Evolutionary conservation across 257 asterid species (phyloP), one percentile per base, ranked within the genome.

Genomic region (Gentiana straminea): DNA sequence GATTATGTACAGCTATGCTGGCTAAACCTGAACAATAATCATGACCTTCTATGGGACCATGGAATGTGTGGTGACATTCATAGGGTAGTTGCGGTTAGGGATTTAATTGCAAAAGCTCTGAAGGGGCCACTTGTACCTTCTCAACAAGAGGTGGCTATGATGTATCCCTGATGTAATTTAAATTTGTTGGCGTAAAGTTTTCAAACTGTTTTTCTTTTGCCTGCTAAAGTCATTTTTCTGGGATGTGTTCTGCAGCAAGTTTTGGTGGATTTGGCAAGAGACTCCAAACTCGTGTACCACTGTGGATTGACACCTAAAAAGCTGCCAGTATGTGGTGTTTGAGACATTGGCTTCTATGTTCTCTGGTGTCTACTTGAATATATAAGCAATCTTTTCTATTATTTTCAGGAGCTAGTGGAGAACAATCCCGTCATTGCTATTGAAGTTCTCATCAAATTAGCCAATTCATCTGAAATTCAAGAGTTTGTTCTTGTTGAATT

Each of bases 61-160:
- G 89, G 94, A 58, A 91, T 87, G 98, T 91, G 97, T 59, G 96
- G 94, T 72, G 96, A 91, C 79, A 92, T 95, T 44, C 83, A 93
- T 60, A 72, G 86, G 75, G 97, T 95, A 72, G 95, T 89, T 38
- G 94, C 97, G 54, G 86, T 87, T 56, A 83, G 94, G 69, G 94
- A 91, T 65, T 73, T 91, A 61, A 84, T 87, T 64, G 86, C 84
- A 43, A 91, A 83, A 83, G 97, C 98, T 65, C 65, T 91, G 68
- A 87, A 83, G 73, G 88, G 89, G 44, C 86, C 97, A 32, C 97
- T 91, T 62, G 77, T 66, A 48, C 98, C 98, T 63, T 67, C 77
- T 58, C 94, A 91, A 58, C 97, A 91, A 75, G 93, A 91, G 96
- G 98, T 91, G 45, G 51, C 35, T n/a, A 53, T 44, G 34, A 33